These are phyloP conservation scores for Ramalina intermedia DNA, from an alignment of 495 filamentous ascomycete species.

Conservation along the genomic window DNA sequence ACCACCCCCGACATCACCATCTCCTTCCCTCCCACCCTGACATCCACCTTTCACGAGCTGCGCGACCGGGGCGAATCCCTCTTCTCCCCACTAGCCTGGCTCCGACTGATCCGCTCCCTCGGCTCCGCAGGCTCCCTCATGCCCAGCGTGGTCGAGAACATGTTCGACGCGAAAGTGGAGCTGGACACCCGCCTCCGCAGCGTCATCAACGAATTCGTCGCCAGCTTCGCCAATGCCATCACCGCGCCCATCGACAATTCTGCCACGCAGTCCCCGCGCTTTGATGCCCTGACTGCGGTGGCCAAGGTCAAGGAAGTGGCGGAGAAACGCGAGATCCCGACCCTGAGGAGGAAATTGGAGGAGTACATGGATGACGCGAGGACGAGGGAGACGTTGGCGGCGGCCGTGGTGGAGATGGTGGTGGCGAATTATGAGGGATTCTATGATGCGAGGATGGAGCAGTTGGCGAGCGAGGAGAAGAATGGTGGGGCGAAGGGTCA, in stretches of 20 bases:
- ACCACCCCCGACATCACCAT: slow-evolving; percentile 59
- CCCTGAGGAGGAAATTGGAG: slow-evolving; percentile 35
- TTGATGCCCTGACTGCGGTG: slow-evolving; percentile 22
- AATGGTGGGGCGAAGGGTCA: slow-evolving; percentile 26
- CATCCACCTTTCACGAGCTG: slow-evolving; percentile 64
- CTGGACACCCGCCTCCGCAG: slow-evolving; percentile 63
- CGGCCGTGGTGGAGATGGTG: slow-evolving; percentile 45
- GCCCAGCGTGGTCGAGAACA: slow-evolving; percentile 49
- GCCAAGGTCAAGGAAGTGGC: slow-evolving; percentile 23
- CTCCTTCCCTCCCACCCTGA: slow-evolving; percentile 60
- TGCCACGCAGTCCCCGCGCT: slow-evolving; percentile 11
- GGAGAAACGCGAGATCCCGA: slow-evolving; percentile 36
- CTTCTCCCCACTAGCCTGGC: slow-evolving; percentile 49
- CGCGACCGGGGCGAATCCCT: slow-evolving; percentile 47
- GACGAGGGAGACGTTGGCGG: slow-evolving; percentile 47
- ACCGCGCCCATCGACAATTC: slow-evolving; percentile 19
- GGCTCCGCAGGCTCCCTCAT: slow-evolving; percentile 36
- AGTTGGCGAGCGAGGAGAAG: slow-evolving; percentile 22
- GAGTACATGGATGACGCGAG: slow-evolving; percentile 45
- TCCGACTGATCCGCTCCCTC: slow-evolving; percentile 31
- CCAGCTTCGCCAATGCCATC: slow-evolving; percentile 40
- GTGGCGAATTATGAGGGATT: slow-evolving; percentile 46
- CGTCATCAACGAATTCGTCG: slow-evolving; percentile 68
- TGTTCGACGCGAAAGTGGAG: slow-evolving; percentile 67
- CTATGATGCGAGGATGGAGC: slow-evolving; percentile 33